Base-by-base conservation (phyloP, 768 basidiomycete genomes). In the Tylopilus plumbeoviolaceoides region DNA sequence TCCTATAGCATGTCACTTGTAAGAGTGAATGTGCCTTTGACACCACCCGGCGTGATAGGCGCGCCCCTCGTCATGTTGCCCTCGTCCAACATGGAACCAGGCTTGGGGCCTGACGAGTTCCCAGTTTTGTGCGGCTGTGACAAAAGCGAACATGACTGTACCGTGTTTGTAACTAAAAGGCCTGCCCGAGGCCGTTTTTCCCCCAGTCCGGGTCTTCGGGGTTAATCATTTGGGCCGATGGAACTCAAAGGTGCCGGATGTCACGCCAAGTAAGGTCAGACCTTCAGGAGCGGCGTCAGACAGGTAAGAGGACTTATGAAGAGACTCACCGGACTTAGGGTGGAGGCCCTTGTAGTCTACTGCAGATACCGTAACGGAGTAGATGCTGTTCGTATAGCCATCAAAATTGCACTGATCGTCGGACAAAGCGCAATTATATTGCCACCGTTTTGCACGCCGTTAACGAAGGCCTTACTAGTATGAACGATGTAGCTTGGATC, bases 391-490 rank as follows among this genome's bases (percentile, higher is more conserved):
- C 12, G 97, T 99, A 69, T 99, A 99, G 8, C 97, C 97, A 60
- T 98, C 95, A 64, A 99, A 98, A 68, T 99, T 99, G 76, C 97
- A 99, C 69, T 98, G 95, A 65, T 99, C 97, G 15, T 88, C 91
- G 49, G 80, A 78, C 8, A 79, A 80, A 30, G 92, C 95, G 8
- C 97, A 23, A 23, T 23, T 23, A 23, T 97, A 65, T 99, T 99
- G 0, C 97, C 97, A 49, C 97, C 97, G 31, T 89, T 86, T 68
- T 89, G 87, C 33, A 98, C 82, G 20, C 97, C 97, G 59, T 98
- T 95, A 23, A 98, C 74, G 59, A 99, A 84, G 7, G 97, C 91
- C 68, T 95, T 95, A 63, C n/a, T n/a, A n/a, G n/a, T n/a, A 23
- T 89, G 79, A 64, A 98, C 95, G 44, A 99, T 76, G 61, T 90